These are phyloP conservation scores for Bolboschoenoplectus hybrid DNA, from an alignment of 202 grass and related monocot species.

Conservation along the genomic window DNA sequence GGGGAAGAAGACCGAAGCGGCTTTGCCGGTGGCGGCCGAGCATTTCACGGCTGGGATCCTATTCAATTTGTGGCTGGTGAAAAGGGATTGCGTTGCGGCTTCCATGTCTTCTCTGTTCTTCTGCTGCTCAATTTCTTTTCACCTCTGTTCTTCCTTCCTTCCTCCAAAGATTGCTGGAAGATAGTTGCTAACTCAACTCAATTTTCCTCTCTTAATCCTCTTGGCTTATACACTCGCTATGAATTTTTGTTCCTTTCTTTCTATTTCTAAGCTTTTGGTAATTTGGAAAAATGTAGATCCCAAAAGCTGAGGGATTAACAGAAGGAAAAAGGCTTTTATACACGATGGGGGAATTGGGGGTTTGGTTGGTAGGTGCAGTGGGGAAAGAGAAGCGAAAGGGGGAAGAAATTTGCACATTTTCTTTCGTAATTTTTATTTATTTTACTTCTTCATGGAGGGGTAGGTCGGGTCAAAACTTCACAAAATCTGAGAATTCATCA, in stretches of 20 bases:
- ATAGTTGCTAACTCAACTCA: neutral
- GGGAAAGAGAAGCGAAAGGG: constrained; percentile 1
- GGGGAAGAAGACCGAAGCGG: constrained; percentile 41
- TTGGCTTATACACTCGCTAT: neutral
- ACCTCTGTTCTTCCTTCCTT: neutral
- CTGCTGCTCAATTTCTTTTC: constrained; percentile 7
- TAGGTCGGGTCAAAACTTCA: constrained; percentile 38
- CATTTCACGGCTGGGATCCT: constrained; percentile 31
- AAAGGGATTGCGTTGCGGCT: constrained; percentile 7
- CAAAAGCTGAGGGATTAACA: constrained; percentile 31
- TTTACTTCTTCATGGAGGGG: neutral
- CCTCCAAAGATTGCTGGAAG: neutral
- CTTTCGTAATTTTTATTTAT: neutral
- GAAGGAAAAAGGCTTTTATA: constrained; percentile 12
- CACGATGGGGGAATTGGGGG: neutral
- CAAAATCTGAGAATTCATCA: neutral
- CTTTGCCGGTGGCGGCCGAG: constrained; percentile 34
- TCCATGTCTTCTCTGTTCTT: constrained; percentile 32
- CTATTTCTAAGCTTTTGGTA: constrained; percentile 33
- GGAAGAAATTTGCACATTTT: constrained; percentile 21
- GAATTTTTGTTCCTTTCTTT: neutral
- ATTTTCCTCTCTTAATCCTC: neutral
- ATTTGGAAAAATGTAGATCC: constrained; percentile 25
- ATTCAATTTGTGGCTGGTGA: constrained; percentile 25
- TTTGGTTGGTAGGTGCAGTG: constrained; percentile 37